Conservation (phyloP, 2,329 filamentous ascomycete species). For the Fusarium sp. region DNA sequence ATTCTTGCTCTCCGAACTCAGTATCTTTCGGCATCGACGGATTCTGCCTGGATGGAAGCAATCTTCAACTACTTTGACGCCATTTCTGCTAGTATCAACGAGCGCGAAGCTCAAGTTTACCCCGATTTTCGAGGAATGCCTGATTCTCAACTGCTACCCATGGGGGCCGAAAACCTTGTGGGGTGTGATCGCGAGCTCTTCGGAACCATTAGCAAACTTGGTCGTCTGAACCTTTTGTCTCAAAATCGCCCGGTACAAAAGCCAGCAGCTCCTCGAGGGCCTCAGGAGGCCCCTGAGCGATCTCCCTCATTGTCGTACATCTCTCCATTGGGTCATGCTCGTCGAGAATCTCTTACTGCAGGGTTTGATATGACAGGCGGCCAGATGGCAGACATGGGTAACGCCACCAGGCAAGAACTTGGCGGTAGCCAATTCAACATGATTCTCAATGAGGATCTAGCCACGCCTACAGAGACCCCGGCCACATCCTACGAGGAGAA, state of each 20-base stretch:
- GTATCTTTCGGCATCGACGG: conserved; percentile 63
- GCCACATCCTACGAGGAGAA: conserved; percentile 68
- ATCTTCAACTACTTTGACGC: conserved; percentile 96
- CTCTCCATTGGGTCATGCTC: conserved; percentile 58
- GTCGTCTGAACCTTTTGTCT: conserved; percentile 85
- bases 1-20: conserved; percentile 80
- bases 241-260: conserved; percentile 72
- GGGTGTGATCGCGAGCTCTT: conserved; percentile 91
- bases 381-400: conserved; percentile 48
- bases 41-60: conserved; percentile 90
- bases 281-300: conserved; percentile 40
- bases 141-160: conserved; percentile 63
- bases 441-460: conserved; percentile 67
- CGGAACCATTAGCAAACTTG: conserved; percentile 85
- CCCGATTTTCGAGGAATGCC: conserved; percentile 72
- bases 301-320: conserved; percentile 56
- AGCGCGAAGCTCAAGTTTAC: conserved; percentile 85
- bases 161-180: conserved; percentile 84
- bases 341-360: conserved; percentile 53
- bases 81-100: conserved; percentile 91
- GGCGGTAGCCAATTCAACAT: conserved; percentile 76
- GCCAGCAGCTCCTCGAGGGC: conserved; percentile 29
- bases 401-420: conserved; percentile 67
- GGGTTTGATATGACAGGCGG: conserved; percentile 45
- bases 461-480: conserved; percentile 57